phyloP scores from a whole-genome alignment of 2,329 filamentous ascomycete genomes.

The Diplocarpon mali region DNA sequence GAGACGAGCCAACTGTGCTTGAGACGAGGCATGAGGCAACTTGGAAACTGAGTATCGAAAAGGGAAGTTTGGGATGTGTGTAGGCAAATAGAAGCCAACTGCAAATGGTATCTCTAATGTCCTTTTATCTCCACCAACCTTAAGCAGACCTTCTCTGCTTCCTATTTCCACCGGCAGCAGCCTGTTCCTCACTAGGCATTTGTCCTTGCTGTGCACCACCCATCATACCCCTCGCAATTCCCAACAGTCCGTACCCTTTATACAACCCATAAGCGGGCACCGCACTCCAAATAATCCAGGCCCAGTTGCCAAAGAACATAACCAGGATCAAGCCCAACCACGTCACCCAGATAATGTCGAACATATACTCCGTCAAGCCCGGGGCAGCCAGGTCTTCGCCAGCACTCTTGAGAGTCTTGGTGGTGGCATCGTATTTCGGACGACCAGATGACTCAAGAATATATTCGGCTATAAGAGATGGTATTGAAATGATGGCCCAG shows the following conservation, averaged over 20 bases:
- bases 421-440: conserved; percentile 54
- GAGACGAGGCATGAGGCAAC: too few species aligned
- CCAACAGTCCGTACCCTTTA: conserved; percentile 26
- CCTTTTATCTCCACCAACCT: background rate
- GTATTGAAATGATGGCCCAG: conserved; percentile 63
- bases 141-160: conserved; percentile 26
- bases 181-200: conserved; percentile 19
- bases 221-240: conserved; percentile 27
- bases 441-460: conserved; percentile 78
- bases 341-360: conserved; percentile 91
- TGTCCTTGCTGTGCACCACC: conserved; percentile 22
- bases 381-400: conserved; percentile 83
- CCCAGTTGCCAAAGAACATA: conserved; percentile 70
- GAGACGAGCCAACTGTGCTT: background rate
- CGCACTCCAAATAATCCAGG: conserved; percentile 48
- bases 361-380: conserved; percentile 95
- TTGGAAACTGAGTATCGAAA: too few species aligned
- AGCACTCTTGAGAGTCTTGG: conserved; percentile 46
- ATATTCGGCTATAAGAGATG: conserved; percentile 69
- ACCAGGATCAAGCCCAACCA: conserved; percentile 68
- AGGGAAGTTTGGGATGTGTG: too few species aligned
- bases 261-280: conserved; percentile 26
- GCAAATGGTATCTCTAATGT: too few species aligned
- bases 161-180: conserved; percentile 22
- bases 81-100: too few species aligned